Conservation (phyloP, 306 rosid genomes). For the Oemleria cerasiformis region DNA sequence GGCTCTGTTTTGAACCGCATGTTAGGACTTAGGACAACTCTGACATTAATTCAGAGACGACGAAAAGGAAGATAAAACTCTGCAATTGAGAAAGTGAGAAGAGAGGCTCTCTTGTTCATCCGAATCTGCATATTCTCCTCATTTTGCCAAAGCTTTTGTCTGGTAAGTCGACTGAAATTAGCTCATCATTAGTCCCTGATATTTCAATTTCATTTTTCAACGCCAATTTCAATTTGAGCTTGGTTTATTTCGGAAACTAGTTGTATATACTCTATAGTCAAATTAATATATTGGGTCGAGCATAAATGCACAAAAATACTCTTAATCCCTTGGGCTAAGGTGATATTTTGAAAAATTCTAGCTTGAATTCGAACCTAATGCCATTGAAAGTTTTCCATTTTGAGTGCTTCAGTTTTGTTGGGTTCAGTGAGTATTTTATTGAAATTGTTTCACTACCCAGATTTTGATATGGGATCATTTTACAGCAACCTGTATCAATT, state of each 20-base stretch:
- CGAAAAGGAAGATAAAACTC: too few species aligned
- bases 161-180: background rate
- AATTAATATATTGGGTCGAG: too few species aligned
- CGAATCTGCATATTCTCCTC: background rate
- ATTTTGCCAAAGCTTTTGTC: background rate
- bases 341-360: too few species aligned
- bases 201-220: background rate
- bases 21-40: too few species aligned
- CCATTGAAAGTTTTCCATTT: background rate
- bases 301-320: too few species aligned
- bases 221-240: background rate
- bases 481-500: background rate
- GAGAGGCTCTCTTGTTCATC: background rate
- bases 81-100: background rate
- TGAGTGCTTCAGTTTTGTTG: background rate
- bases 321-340: too few species aligned
- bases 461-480: background rate
- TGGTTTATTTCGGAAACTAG: background rate
- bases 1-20: background rate
- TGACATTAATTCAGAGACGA: too few species aligned
- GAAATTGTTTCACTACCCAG: background rate
- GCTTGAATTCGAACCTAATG: too few species aligned
- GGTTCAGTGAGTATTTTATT: background rate
- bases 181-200: background rate
- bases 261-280: background rate